phyloP scores from a whole-genome alignment of 306 rosid genomes.

The Boehmeria nivea region DNA sequence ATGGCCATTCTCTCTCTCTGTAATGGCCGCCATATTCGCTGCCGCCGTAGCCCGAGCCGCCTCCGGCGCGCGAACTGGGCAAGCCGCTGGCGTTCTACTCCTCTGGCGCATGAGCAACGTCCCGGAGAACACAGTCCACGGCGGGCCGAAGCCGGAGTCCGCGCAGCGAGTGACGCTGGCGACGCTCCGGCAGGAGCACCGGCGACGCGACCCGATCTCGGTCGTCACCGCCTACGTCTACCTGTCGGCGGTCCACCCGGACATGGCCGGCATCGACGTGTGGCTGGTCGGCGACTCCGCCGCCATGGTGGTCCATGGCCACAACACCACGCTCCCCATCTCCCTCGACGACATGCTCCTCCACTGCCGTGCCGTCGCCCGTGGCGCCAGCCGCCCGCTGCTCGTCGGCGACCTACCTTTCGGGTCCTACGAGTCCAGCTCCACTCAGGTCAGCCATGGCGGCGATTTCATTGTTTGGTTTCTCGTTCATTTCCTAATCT shows the following conservation, averaged over 20 bases:
- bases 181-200: constrained; percentile 46
- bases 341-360: constrained; percentile 28
- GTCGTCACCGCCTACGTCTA: constrained; percentile 91
- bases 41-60: constrained; percentile 22
- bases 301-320: constrained; percentile 89
- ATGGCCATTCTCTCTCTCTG: too few species aligned
- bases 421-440: constrained; percentile 69
- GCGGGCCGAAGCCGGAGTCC: constrained; percentile 55
- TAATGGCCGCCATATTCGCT: constrained; percentile 10
- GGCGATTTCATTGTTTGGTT: too few species aligned
- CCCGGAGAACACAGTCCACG: constrained; percentile 66
- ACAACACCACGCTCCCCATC: constrained; percentile 8
- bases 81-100: background rate
- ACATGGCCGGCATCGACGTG: constrained; percentile 16
- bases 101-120: constrained; percentile 63
- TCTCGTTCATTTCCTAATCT: too few species aligned
- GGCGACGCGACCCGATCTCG: constrained; percentile 54
- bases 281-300: constrained; percentile 81
- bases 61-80: background rate
- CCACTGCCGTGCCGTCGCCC: constrained; percentile 78
- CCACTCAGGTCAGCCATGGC: constrained; percentile 43
- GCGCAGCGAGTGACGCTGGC: constrained; percentile 50
- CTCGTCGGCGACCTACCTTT: constrained; percentile 81
- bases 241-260: constrained; percentile 44
- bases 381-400: constrained; percentile 71